Evolutionary conservation across 352 stramenopile genomes (phyloP), one percentile per base, ranked within the genome.

Genomic region (Globisporangium cystogenes): DNA sequence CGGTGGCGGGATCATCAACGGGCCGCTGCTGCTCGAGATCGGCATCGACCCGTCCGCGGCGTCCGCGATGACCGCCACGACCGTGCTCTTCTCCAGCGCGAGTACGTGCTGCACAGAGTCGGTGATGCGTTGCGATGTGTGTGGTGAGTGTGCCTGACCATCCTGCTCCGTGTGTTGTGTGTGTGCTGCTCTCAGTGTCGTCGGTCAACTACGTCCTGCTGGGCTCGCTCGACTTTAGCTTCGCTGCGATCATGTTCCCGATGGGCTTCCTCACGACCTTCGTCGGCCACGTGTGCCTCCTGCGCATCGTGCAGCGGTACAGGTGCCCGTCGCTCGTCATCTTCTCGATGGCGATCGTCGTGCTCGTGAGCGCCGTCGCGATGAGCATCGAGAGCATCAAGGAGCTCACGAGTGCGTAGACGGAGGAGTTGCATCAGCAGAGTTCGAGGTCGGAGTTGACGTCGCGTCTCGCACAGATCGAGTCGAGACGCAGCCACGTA

Each of bases 1-100:
- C 24, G 95, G 93, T 4, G 96, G 95, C 45, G 96, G 94, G 20
- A 98, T 98, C 54, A 87, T 99, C 45, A 98, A 96, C 54, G 93
- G 87, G 1, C 95, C 95, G 3, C 60, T 98, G 20, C 93, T 99
- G 77, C 79, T 98, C 3, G 86, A 97, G 47, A 90, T 98, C 58
- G 93, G 92, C 45, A 74, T 98, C 15, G 68, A 91, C 12, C 76
- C 84, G 10, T 65, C 73, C 1, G 74, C 87, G 71, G 80, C 88
- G 8, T 95, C 86, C 2, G 93, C 93, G 6, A 97, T 96, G 40
- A 96, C 87, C 3, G 89, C 94, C 10, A 70, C 74, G 12, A 87
- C 76, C 0, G 76, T 87, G 24, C 72, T 87, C 18, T 87, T 87
- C 53, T 86, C 76, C 20, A 86, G 72, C 27, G 60, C 72, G 48